phyloP scores from a whole-genome alignment of 2,329 filamentous ascomycete species.

The Sporothrix phasma region DNA sequence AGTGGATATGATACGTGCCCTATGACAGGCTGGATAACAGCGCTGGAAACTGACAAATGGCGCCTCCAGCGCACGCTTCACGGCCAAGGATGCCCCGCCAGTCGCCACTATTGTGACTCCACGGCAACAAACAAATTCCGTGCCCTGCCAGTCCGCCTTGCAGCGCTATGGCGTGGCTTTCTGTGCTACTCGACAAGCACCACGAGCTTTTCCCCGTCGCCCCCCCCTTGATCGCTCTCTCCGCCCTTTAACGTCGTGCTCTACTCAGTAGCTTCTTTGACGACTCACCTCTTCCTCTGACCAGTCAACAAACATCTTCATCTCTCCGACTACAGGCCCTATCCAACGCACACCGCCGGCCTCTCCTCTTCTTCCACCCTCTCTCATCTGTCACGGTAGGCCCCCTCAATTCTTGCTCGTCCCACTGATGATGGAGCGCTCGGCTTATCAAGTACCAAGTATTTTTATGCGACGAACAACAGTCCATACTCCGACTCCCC shows the following conservation, averaged over 20 bases:
- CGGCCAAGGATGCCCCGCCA: not conserved
- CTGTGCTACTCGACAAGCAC: not conserved
- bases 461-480: not conserved
- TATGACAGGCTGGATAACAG: not conserved
- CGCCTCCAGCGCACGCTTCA: not conserved
- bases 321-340: not conserved
- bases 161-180: not conserved
- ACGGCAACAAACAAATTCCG: slow-evolving; percentile 15
- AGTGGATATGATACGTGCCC: not conserved
- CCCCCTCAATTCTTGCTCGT: no score
- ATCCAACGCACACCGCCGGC: not conserved
- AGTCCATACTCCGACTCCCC: not conserved
- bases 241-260: not conserved
- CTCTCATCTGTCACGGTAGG: not conserved
- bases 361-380: not conserved
- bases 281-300: not conserved
- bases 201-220: not conserved
- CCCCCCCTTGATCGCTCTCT: not conserved
- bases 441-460: not conserved
- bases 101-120: not conserved
- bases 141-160: not conserved
- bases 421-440: not conserved
- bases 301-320: not conserved
- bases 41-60: not conserved
- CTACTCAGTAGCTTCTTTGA: not conserved